phyloP scores from a whole-genome alignment of 208 protist species.

The Wallacemonas sp. region DNA sequence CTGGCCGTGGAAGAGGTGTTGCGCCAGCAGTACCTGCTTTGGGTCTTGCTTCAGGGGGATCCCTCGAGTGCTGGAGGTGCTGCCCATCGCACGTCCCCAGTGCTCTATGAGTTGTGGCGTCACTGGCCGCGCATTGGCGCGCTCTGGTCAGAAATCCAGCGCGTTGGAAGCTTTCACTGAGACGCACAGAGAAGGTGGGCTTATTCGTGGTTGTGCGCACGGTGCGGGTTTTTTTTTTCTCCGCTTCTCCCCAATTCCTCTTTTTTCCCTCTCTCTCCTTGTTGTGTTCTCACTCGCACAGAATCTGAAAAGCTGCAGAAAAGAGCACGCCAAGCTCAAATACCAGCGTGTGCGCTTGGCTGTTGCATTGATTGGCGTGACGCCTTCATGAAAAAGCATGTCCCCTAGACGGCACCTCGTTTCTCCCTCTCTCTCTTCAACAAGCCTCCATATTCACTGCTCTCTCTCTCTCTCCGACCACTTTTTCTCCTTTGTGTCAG shows the following conservation, averaged over 20 bases:
- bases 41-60: background rate
- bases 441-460: too few species aligned
- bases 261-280: conserved; percentile 16
- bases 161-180: background rate
- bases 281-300: conserved; percentile 2
- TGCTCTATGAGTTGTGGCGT: conserved; percentile 3
- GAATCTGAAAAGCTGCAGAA: too few species aligned
- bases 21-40: conserved; percentile 18
- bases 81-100: background rate
- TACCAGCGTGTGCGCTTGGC: too few species aligned
- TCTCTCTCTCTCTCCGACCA: too few species aligned
- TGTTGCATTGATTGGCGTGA: too few species aligned
- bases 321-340: too few species aligned
- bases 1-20: conserved; percentile 18
- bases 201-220: background rate
- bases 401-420: too few species aligned
- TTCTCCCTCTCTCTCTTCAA: too few species aligned
- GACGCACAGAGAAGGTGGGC: background rate
- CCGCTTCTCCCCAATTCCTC: conserved; percentile 11
- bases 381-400: too few species aligned
- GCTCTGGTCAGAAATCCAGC: background rate
- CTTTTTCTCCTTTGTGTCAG: too few species aligned
- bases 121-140: conserved; percentile 16
- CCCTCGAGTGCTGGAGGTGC: background rate
- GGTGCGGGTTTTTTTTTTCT: conserved; percentile 6